These are phyloP conservation scores for Hymenochaete sp. DNA, from an alignment of 1,284 basidiomycete species.

Conservation along the genomic window DNA sequence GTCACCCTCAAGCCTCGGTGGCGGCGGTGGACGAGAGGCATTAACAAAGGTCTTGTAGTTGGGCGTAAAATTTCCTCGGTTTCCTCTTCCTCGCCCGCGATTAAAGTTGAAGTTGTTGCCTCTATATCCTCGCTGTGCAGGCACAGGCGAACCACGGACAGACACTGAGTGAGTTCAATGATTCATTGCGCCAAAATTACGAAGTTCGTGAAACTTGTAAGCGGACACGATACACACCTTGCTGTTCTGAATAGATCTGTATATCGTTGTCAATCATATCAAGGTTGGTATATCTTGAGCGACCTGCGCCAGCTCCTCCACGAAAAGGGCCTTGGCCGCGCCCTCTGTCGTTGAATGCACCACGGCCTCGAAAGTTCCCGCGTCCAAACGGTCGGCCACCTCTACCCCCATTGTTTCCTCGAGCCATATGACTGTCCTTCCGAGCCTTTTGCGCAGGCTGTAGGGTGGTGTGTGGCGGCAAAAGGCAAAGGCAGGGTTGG, in stretches of 20 bases:
- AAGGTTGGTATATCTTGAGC: constrained; percentile 14
- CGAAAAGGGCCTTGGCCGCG: constrained; percentile 13
- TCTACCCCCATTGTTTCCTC: too few species aligned
- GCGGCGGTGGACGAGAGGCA: constrained; percentile 6
- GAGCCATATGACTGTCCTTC: too few species aligned
- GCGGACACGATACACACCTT: constrained; percentile 12
- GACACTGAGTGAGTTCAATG: constrained; percentile 1
- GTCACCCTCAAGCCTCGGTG: constrained; percentile 7
- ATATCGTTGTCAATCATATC: constrained; percentile 27
- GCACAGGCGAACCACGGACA: constrained; percentile 15
- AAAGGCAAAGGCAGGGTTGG: too few species aligned
- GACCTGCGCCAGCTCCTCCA: constrained; percentile 20
- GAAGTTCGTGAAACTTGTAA: neutral
- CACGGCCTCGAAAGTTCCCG: constrained; percentile 23
- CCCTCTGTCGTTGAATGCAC: constrained; percentile 12
- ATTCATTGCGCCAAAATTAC: neutral
- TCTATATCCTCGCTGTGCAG: constrained; percentile 12
- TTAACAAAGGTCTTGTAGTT: constrained; percentile 6
- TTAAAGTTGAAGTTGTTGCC: constrained; percentile 21
- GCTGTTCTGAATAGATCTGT: constrained; percentile 26
- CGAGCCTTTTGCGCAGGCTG: too few species aligned
- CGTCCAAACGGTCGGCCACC: too few species aligned
- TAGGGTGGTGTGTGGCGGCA: too few species aligned
- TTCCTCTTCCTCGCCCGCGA: constrained; percentile 13
- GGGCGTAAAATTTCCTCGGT: neutral